Conservation (phyloP, 805 yeast genomes). For the Grigorovia humatica region DNA sequence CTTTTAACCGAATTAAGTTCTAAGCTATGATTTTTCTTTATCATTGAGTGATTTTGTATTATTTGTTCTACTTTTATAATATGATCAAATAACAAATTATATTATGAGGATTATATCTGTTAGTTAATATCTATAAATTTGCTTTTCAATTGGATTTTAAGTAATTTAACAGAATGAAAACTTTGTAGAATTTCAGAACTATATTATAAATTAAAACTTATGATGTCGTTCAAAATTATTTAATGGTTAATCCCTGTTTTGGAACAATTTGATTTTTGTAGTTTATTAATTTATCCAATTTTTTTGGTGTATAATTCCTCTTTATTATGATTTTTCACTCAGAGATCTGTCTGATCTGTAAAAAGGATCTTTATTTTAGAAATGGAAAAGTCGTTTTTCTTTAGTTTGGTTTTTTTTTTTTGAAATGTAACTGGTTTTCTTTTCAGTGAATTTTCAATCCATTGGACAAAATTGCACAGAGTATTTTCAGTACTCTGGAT, state of each 20-base stretch:
- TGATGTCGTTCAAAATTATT: background rate
- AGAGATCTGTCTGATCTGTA: background rate
- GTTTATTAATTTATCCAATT: background rate
- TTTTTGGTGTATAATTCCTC: background rate
- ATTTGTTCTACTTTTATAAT: background rate
- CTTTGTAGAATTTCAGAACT: background rate
- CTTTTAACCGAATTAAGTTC: background rate
- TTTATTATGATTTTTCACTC: background rate
- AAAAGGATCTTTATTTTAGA: background rate
- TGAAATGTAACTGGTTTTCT: background rate
- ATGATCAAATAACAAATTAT: background rate
- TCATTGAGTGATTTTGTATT: background rate
- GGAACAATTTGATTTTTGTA: background rate
- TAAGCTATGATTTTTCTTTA: background rate
- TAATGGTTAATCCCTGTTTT: background rate
- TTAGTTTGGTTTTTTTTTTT: background rate
- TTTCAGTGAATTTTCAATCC: constrained; percentile 2
- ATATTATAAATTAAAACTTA: background rate
- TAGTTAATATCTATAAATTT: background rate
- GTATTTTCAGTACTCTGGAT: background rate
- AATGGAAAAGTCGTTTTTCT: too few relatives aligned
- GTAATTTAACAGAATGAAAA: background rate
- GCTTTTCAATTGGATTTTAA: background rate
- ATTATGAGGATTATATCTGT: background rate
- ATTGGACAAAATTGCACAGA: background rate